Evolutionary conservation across 176 grass and related monocot genomes (phyloP), one percentile per base, ranked within the genome.

Genomic region (Avena insularis): DNA sequence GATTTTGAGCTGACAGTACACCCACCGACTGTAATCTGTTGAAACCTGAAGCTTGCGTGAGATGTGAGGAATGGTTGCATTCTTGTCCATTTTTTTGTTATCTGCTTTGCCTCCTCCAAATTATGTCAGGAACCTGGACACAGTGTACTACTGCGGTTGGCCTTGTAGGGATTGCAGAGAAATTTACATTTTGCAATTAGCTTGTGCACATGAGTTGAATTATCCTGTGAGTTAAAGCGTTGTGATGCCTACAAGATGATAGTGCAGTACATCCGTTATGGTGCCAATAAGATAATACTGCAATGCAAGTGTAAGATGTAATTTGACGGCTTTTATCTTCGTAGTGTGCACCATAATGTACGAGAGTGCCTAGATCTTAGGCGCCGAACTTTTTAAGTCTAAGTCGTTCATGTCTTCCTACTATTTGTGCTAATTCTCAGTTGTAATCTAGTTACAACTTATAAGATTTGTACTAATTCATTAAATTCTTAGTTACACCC

Each of bases 1-100:
- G 73, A 65, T 74, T 64, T 64, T 87, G 74, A 83, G 64, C 45
- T 78, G 43, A 78, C 13, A n/a, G 50, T 49, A 12, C 48, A 49
- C 8, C 46, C 9, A 10, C 46, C 46, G 46, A 47, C 46, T 47
- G 46, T 47, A 47, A 47, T 2, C 46, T 79, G 49, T 65, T 77
- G 25, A 27, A 4, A 66, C 72, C 38, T 16, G 47, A 76, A 76
- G 62, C n/a, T 79, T 64, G 21, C 29, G 54, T 54, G 62, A 82
- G 67, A 27, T 10, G 17, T 36, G 31, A 69, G 65, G 38, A 25
- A 71, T 16, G 14, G 5, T 40, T 40, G 5, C 33, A 14, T 79
- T 10, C n/a, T 45, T 58, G 68, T 45, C 2, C 57, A 62, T 47
- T 47, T 29, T 29, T 1, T 29, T 29, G 21, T 80, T 17, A 17